phyloP scores from a whole-genome alignment of 2,329 filamentous ascomycete species.

The Alternaria rosae region DNA sequence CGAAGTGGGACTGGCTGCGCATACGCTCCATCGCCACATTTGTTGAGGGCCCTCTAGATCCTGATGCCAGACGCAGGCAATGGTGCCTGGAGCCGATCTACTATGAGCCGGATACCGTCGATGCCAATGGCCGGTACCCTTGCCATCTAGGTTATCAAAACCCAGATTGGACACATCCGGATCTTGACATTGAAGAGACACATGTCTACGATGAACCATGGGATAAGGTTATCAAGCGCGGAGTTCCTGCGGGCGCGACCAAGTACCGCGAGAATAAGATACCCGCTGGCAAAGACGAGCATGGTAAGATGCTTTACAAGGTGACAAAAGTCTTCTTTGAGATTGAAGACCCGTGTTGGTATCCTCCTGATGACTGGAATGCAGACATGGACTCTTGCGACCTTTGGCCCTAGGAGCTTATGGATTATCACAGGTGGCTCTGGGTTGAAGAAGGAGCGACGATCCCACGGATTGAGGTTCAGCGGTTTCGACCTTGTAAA shows the following conservation, averaged over 20 bases:
- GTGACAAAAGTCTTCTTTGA: not conserved
- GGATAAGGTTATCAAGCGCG: not conserved
- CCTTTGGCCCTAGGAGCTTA: not conserved
- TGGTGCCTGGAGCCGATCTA: not conserved
- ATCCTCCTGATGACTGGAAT: not conserved
- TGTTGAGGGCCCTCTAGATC: not conserved
- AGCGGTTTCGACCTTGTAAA: not conserved
- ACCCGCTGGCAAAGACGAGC: not conserved
- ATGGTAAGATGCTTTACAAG: not conserved
- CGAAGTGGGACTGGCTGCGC: conserved; percentile 8
- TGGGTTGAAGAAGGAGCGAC: not conserved
- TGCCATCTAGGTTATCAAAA: conserved; percentile 7
- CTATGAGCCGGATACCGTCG: not conserved
- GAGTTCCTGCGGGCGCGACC: not conserved
- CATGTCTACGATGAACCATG: not conserved
- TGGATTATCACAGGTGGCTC: not conserved
- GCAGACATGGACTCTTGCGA: not conserved
- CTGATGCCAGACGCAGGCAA: not conserved
- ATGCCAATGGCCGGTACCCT: conserved; percentile 4
- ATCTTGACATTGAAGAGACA: not conserved
- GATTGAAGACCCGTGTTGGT: conserved; percentile 1
- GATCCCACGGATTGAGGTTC: not conserved
- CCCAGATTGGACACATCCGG: not conserved
- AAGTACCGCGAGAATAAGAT: not conserved
- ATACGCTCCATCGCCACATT: not conserved